These are phyloP conservation scores for Sphagnum fallax DNA, from an alignment of 228 moss, liverwort and hornwort genomes.

Conservation along the genomic window DNA sequence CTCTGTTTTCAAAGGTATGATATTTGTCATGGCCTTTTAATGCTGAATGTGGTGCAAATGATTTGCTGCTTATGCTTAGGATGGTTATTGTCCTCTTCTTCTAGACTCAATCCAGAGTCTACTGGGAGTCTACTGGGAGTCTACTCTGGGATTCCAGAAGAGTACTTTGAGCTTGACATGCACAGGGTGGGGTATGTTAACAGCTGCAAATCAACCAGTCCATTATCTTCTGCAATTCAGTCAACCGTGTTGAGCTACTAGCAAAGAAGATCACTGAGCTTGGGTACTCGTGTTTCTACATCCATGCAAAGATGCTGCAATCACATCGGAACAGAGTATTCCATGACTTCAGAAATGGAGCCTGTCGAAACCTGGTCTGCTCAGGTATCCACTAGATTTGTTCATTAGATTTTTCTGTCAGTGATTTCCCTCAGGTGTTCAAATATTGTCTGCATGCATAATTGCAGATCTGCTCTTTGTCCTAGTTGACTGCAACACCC, in stretches of 20 bases:
- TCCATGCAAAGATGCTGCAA: conserved; percentile 99
- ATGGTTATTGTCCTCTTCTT: too few species aligned
- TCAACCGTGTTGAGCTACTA: conserved; percentile 93
- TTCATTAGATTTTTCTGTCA: too few species aligned
- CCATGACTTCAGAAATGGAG: conserved; percentile 99
- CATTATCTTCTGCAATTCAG: conserved; percentile 99
- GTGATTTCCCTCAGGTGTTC: too few species aligned
- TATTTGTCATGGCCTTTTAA: not conserved
- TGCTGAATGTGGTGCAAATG: too few species aligned
- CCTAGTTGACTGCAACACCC: not conserved
- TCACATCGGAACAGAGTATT: conserved; percentile 99
- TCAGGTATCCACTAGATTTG: conserved; percentile 29
- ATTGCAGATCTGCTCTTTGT: not conserved
- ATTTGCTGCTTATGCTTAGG: too few species aligned
- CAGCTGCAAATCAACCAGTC: conserved; percentile 99
- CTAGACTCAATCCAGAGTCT: too few species aligned
- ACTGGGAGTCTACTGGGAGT: too few species aligned
- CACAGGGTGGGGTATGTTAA: conserved; percentile 6
- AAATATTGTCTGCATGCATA: too few species aligned
- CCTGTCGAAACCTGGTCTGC: conserved; percentile 95
- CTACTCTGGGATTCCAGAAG: too few species aligned
- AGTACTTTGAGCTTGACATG: too few species aligned
- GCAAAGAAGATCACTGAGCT: conserved; percentile 99
- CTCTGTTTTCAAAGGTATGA: conserved; percentile 89
- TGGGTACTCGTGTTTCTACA: conserved; percentile 99